These are phyloP conservation scores for Pseudocercospora vitis DNA, from an alignment of 2,329 filamentous ascomycete species.

Conservation along the genomic window DNA sequence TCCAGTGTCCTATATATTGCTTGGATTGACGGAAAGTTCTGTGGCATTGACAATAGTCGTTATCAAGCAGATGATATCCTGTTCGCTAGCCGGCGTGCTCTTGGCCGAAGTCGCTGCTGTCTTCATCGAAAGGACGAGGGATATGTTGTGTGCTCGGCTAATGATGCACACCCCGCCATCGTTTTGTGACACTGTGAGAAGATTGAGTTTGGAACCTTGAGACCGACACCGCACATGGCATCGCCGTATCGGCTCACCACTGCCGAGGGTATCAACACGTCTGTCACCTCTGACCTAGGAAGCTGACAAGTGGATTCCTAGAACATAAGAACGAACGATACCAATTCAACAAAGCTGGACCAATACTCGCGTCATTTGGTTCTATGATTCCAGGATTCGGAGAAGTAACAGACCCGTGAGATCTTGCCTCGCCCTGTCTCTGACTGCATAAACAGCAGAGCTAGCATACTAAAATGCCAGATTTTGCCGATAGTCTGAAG, in stretches of 20 bases:
- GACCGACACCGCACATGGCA: conserved; percentile 2
- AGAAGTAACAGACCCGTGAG: neutral
- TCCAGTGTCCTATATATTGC: conserved; percentile 24
- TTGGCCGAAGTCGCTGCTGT: conserved; percentile 5
- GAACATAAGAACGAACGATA: neutral
- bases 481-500: conserved; percentile 53
- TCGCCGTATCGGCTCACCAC: neutral
- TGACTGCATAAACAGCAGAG: neutral
- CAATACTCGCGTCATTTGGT: neutral
- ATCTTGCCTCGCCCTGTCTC: too few species aligned
- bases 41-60: conserved; percentile 14
- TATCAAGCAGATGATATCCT: neutral
- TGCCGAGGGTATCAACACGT: conserved; percentile 16
- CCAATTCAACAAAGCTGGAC: neutral
- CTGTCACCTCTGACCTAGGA: conserved; percentile 8
- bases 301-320: neutral
- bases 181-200: neutral
- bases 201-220: conserved; percentile 18
- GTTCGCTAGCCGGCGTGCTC: neutral
- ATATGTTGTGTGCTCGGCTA: neutral
- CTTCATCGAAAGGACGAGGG: neutral
- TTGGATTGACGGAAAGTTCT: conserved; percentile 20
- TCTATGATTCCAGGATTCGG: neutral
- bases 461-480: conserved; percentile 40
- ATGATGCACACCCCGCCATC: conserved; percentile 7